Percentiles rank a stretch among this genome's conserved stretches.
These are phyloP conservation scores for Cunninghamia lanceolata DNA, from an alignment of 75 land plant species.

Conservation along the genomic window DNA sequence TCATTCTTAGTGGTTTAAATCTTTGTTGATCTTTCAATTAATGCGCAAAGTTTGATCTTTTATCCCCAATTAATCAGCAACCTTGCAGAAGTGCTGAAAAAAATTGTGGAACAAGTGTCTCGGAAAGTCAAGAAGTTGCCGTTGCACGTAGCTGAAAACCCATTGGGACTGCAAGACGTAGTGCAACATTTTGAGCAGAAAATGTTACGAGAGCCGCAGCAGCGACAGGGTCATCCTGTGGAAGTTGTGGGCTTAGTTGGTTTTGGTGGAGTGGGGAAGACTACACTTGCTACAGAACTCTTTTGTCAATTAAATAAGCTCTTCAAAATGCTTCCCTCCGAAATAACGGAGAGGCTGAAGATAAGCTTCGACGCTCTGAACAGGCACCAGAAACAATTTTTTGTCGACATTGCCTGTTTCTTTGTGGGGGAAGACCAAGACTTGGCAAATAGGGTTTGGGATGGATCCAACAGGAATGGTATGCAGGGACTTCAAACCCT, in stretches of 20 bases:
- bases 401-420: conserved; percentile 9
- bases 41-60: too few relatives aligned
- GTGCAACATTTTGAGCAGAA: not conserved
- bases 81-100: not conserved
- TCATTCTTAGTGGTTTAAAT: too few relatives aligned
- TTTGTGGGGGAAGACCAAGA: conserved; percentile 3
- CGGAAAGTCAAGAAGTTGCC: not conserved
- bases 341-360: not conserved
- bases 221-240: not conserved
- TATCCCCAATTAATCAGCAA: not conserved
- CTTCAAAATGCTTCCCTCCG: not conserved
- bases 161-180: not conserved
- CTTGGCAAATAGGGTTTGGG: not conserved
- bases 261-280: conserved; percentile 4
- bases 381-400: not conserved
- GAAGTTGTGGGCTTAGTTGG: conserved; percentile 3
- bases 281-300: not conserved
- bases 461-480: not conserved
- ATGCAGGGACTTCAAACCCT: not conserved
- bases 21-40: too few relatives aligned
- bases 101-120: not conserved
- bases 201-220: not conserved
- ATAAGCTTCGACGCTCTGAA: not conserved
- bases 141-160: not conserved
- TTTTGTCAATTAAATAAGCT: not conserved